Evolutionary conservation across 805 yeast species (phyloP), one percentile per base, ranked within the genome.

Genomic region (Starmerella scarabaei): DNA sequence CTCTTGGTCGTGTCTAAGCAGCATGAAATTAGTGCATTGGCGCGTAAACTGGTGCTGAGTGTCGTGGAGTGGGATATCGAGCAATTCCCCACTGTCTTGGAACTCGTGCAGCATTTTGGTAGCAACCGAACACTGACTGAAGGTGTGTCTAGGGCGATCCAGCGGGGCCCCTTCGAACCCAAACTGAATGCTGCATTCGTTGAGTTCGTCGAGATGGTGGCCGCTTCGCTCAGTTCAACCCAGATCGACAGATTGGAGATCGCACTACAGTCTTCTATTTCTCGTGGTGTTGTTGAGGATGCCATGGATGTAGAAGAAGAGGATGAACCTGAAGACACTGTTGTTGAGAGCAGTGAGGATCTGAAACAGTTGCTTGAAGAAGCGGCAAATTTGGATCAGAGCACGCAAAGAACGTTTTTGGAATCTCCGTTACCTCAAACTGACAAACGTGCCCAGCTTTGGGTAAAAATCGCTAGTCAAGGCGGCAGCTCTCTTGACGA

Each of bases 261-360:
- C 66, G 67, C 69, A 39, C 61, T 83, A 34, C 80, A 82, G 60
- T 68, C 79, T 1, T 75, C 86, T 0, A 59, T 84, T 37, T 12
- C 14, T 6, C n/a, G 29, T 20, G 38, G 17, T 2, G 28, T 8
- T n/a, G 26, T 3, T 18, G 33, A 23, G 15, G 17, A 29, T 15
- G 16, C 21, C n/a, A 21, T 21, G 18, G 44, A 18, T 7, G 35
- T 7, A 3, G 32, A 21, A 3, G 33, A 21, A 7, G 30, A 11
- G 17, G 23, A 35, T 5, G 27, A 26, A 18, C 28, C 32, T 3
- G 20, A 16, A 3, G 14, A 8, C 12, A 32, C 24, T n/a, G 31
- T n/a, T n/a, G 11, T 23, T 23, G 31, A n/a, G 17, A 5, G 31
- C 2, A 30, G 33, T 18, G 21, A 32, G 18, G 21, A 26, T 7